Evolutionary conservation across 2,329 filamentous ascomycete species (phyloP).

Genomic region (Tolypocladium album): DNA sequence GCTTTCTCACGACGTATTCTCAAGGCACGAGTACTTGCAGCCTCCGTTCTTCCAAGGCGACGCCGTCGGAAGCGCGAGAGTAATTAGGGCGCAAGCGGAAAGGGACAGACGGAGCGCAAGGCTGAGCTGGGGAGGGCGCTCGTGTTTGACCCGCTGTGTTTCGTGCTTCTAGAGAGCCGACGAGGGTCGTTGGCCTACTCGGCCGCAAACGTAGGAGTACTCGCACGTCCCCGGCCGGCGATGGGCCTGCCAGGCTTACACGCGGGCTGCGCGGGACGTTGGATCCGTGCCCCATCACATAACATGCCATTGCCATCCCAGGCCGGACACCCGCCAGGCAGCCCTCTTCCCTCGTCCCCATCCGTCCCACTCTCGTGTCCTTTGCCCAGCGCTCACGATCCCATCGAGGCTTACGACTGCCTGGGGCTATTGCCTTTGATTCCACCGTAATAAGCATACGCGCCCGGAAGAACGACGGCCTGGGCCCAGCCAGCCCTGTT

Average conservation of each 20-base stretch:
- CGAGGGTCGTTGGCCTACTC: no score
- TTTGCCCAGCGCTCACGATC: background rate
- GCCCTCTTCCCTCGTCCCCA: background rate
- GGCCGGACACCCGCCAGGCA: background rate
- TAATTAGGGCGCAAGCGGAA: background rate
- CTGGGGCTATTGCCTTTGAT: background rate
- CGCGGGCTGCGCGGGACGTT: background rate
- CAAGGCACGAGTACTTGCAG: no score
- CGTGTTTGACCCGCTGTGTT: background rate
- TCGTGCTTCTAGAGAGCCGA: background rate
- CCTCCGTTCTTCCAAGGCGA: background rate
- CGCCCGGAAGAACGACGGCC: background rate
- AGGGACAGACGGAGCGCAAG: background rate
- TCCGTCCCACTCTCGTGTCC: background rate
- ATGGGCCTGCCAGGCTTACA: background rate
- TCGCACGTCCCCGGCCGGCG: background rate
- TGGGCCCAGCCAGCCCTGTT: background rate
- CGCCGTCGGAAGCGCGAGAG: background rate
- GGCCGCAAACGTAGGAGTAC: no score
- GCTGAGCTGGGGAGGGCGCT: background rate
- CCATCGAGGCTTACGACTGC: background rate
- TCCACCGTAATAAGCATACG: no score
- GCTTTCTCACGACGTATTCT: background rate
- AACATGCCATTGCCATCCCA: background rate
- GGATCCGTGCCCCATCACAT: background rate